Percentiles rank a stretch among this genome's conserved stretches.
These are phyloP conservation scores for Tetrapisispora taiwanensis DNA, from an alignment of 805 yeast species.

Conservation along the genomic window DNA sequence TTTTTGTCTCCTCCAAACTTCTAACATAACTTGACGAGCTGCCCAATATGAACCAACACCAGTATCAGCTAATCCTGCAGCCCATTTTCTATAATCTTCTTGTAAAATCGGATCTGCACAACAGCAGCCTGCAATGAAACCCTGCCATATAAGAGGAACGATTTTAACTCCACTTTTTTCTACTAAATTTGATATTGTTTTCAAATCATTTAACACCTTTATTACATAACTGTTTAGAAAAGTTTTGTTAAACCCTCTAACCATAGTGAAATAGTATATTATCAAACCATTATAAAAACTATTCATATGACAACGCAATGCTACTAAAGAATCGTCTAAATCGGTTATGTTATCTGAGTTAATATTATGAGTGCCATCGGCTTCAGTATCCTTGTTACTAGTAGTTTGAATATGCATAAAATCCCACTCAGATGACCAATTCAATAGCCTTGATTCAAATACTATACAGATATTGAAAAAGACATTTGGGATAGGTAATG, in stretches of 20 bases:
- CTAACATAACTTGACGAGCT: constrained; percentile 73
- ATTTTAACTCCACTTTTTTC: constrained; percentile 41
- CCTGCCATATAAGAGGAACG: constrained; percentile 80
- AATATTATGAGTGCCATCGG: constrained; percentile 5
- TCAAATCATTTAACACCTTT: constrained; percentile 52
- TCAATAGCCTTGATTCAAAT: constrained; percentile 41
- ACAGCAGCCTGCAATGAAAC: constrained; percentile 80
- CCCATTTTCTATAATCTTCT: constrained; percentile 61
- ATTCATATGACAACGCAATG: constrained; percentile 68
- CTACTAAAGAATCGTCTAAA: constrained; percentile 39
- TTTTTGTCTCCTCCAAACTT: constrained; percentile 71
- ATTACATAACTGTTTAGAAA: constrained; percentile 54
- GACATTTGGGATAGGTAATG: constrained; percentile 16
- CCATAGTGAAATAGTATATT: constrained; percentile 61
- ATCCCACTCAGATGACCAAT: constrained; percentile 74
- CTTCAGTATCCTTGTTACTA: constrained; percentile 17
- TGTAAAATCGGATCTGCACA: constrained; percentile 51
- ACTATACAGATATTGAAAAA: constrained; percentile 20
- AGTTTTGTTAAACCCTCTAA: constrained; percentile 44
- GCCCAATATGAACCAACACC: constrained; percentile 81
- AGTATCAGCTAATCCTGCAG: constrained; percentile 35
- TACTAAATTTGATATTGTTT: constrained; percentile 49
- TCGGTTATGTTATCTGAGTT: not conserved
- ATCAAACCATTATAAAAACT: constrained; percentile 66
- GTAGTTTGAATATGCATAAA: constrained; percentile 20